Conservation (phyloP, 179 eudicot species). For the Patellifolia procumbens region DNA sequence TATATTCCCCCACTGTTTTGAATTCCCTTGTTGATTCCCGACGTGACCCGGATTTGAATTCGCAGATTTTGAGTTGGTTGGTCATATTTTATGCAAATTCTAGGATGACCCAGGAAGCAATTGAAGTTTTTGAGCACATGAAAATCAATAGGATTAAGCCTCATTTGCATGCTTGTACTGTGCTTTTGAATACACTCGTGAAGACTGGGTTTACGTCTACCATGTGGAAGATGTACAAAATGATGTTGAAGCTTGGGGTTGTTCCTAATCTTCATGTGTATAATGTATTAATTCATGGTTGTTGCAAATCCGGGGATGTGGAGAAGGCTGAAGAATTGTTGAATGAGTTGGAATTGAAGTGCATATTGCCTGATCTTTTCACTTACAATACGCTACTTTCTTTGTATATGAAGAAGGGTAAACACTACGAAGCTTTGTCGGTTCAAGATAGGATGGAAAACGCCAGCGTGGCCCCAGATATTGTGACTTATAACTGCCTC, state of each 20-base stretch:
- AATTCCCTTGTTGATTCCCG: conserved; percentile 44
- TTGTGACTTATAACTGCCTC: conserved; percentile 46
- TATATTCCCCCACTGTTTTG: conserved; percentile 73
- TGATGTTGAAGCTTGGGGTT: conserved; percentile 41
- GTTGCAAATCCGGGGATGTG: conserved; percentile 46
- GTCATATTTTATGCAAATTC: conserved; percentile 66
- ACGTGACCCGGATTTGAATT: conserved; percentile 46
- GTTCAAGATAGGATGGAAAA: conserved; percentile 47
- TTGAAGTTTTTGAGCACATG: conserved; percentile 85
- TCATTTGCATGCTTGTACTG: conserved; percentile 83
- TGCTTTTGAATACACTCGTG: conserved; percentile 67
- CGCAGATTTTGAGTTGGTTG: conserved; percentile 91
- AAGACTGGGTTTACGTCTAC: conserved; percentile 55
- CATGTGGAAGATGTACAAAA: conserved; percentile 72
- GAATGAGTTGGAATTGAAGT: conserved; percentile 42
- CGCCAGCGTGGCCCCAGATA: conserved; percentile 39
- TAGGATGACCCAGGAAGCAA: conserved; percentile 70
- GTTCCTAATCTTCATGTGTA: conserved; percentile 45
- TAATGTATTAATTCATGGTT: conserved; percentile 50
- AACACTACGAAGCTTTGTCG: conserved; percentile 45
- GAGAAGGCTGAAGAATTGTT: conserved; percentile 44
- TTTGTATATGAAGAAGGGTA: conserved; percentile 44
- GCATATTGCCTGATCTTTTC: conserved; percentile 44
- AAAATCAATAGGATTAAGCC: conserved; percentile 55
- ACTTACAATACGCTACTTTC: conserved; percentile 49